phyloP scores from a whole-genome alignment of 352 stramenopile species.

The Phytophthora vignae region DNA sequence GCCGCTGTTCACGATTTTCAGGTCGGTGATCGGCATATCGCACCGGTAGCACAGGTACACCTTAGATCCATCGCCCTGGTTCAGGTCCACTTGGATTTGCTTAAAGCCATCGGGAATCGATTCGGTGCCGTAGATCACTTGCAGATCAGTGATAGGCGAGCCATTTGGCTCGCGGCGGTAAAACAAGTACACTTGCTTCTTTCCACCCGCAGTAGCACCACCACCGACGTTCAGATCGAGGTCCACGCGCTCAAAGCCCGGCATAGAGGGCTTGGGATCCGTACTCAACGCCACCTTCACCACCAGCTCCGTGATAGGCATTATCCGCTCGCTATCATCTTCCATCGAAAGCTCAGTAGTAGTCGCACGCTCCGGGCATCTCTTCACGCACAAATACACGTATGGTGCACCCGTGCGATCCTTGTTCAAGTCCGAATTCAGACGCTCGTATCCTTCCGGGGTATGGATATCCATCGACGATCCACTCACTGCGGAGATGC shows the following conservation, averaged over 20 bases:
- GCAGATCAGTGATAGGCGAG: constrained; percentile 87
- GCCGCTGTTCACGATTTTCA: constrained; percentile 86
- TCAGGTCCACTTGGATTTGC: constrained; percentile 86
- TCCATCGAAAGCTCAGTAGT: constrained; percentile 38
- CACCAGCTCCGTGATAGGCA: constrained; percentile 85
- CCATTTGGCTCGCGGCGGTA: constrained; percentile 75
- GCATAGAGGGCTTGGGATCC: constrained; percentile 69
- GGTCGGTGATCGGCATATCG: constrained; percentile 90
- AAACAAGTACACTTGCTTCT: constrained; percentile 91
- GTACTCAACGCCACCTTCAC: constrained; percentile 68
- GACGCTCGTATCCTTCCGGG: constrained; percentile 72
- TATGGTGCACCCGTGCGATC: constrained; percentile 80
- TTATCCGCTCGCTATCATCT: constrained; percentile 34
- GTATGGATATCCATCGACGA: constrained; percentile 73
- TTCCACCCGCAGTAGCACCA: constrained; percentile 49
- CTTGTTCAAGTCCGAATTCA: constrained; percentile 90
- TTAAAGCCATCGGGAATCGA: constrained; percentile 89
- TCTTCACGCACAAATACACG: constrained; percentile 85
- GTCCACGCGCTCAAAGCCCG: constrained; percentile 82
- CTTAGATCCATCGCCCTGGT: constrained; percentile 84
- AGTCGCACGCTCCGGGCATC: constrained; percentile 59
- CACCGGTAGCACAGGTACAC: constrained; percentile 89
- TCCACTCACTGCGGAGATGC: constrained; percentile 78
- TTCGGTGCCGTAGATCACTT: constrained; percentile 84
- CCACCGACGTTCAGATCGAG: constrained; percentile 85